Evolutionary conservation across 2,329 filamentous ascomycete genomes (phyloP).

Genomic region (Aspergillus sp.): DNA sequence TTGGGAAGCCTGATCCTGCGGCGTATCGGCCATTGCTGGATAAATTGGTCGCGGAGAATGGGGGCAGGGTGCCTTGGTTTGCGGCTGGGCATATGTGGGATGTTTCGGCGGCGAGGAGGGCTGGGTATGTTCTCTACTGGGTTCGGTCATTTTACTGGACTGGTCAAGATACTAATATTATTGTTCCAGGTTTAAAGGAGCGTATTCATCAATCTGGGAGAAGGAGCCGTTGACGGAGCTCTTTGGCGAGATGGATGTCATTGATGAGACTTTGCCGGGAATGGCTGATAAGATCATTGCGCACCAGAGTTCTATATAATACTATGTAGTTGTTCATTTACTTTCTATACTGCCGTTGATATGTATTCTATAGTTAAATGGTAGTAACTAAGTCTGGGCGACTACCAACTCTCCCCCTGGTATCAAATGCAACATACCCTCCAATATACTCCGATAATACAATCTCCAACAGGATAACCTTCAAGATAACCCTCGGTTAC

Average conservation of each 20-base stretch:
- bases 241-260: constrained; percentile 31
- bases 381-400: too few species aligned
- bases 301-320: not conserved
- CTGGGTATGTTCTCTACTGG: constrained; percentile 19
- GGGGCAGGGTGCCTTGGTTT: constrained; percentile 26
- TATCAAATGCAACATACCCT: too few species aligned
- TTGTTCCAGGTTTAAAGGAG: constrained; percentile 24
- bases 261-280: constrained; percentile 23
- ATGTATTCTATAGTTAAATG: too few species aligned
- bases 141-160: not conserved
- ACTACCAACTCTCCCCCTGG: too few species aligned
- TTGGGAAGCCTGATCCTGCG: constrained; percentile 28
- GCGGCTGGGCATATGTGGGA: constrained; percentile 33
- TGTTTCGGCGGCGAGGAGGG: constrained; percentile 25
- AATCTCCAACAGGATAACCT: too few species aligned
- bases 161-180: not conserved
- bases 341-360: not conserved
- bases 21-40: constrained; percentile 26
- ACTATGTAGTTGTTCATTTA: not conserved
- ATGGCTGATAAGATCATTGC: constrained; percentile 32
- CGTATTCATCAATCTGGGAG: constrained; percentile 25
- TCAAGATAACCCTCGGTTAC: too few species aligned
- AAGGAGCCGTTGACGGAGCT: constrained; percentile 24
- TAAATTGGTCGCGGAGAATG: constrained; percentile 16
- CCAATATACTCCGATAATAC: too few species aligned